These are phyloP conservation scores for Syncephalastrum monosporum DNA, from an alignment of 371 early-diverging fungal species.

Conservation along the genomic window DNA sequence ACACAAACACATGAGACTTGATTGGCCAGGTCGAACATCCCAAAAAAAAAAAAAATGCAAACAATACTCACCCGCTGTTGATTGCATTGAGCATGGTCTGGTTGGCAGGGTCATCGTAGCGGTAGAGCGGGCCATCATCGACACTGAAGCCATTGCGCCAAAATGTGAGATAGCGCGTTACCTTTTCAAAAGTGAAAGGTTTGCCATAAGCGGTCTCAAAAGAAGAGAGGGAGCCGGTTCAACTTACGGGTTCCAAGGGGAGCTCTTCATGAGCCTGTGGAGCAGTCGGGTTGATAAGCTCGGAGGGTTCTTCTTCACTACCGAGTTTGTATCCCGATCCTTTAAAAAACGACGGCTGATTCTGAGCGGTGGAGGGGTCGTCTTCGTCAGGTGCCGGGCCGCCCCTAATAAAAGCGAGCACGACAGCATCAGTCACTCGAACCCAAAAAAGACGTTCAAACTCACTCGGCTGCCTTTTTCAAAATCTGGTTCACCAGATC, in stretches of 20 bases:
- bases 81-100: conserved; percentile 81
- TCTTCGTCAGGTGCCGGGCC: conserved; percentile 52
- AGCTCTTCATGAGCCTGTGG: conserved; percentile 19
- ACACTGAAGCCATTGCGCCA: conserved; percentile 96
- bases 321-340: conserved; percentile 71
- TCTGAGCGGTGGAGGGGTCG: conserved; percentile 20
- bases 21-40: neutral
- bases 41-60: too few species aligned
- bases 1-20: neutral
- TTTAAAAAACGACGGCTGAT: conserved; percentile 53
- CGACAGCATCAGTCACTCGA: too few species aligned
- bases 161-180: conserved; percentile 81
- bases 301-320: conserved; percentile 66
- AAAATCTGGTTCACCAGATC: conserved; percentile 78
- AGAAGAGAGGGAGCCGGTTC: neutral
- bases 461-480: conserved; percentile 78
- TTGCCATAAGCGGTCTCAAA: neutral
- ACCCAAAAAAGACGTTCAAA: neutral
- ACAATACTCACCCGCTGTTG: conserved; percentile 73
- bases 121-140: conserved; percentile 88
- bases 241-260: conserved; percentile 37
- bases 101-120: conserved; percentile 86
- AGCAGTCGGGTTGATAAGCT: conserved; percentile 16
- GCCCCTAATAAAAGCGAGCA: conserved; percentile 34
- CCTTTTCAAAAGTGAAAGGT: conserved; percentile 23